Percentiles rank a stretch among this genome's conserved stretches.
phyloP scores from a whole-genome alignment of 805 yeast species.

The Zygoascus ofunaensis region DNA sequence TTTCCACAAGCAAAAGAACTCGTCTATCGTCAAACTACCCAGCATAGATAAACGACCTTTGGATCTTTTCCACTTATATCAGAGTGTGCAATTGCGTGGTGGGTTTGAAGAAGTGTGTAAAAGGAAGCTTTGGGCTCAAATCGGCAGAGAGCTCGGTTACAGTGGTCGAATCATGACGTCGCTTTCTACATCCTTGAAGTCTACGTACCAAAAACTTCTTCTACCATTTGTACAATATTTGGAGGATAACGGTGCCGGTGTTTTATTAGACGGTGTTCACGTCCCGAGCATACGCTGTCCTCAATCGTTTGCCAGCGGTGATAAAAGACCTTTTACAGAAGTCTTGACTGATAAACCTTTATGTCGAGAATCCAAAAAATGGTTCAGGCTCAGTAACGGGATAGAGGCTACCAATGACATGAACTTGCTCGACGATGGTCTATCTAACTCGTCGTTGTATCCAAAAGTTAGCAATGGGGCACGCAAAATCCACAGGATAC shows the following conservation, averaged over 20 bases:
- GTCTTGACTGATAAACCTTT: neutral
- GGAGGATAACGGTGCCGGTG: slow-evolving; percentile 8
- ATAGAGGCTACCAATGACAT: slow-evolving; percentile 1
- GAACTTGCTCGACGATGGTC: neutral
- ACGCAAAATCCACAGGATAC: slow-evolving; percentile 4
- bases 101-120: slow-evolving; percentile 57
- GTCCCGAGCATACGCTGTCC: slow-evolving; percentile 3
- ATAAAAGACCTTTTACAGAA: neutral
- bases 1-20: slow-evolving; percentile 32
- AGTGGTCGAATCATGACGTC: slow-evolving; percentile 65
- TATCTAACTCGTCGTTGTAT: neutral
- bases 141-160: slow-evolving; percentile 73
- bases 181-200: slow-evolving; percentile 54
- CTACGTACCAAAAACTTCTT: slow-evolving; percentile 45
- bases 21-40: slow-evolving; percentile 40
- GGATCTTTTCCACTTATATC: slow-evolving; percentile 52
- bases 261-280: slow-evolving; percentile 8
- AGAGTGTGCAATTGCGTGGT: slow-evolving; percentile 53
- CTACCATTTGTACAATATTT: slow-evolving; percentile 18
- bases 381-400: slow-evolving; percentile 7
- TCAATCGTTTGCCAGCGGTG: neutral
- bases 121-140: slow-evolving; percentile 70
- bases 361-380: slow-evolving; percentile 7
- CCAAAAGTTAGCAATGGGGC: neutral
- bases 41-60: slow-evolving; percentile 56